A percentile compares a stretch with the other conserved stretches of the same genome.
Conservation (phyloP, 2,329 filamentous ascomycete genomes). For the Myrmaecium sp. region DNA sequence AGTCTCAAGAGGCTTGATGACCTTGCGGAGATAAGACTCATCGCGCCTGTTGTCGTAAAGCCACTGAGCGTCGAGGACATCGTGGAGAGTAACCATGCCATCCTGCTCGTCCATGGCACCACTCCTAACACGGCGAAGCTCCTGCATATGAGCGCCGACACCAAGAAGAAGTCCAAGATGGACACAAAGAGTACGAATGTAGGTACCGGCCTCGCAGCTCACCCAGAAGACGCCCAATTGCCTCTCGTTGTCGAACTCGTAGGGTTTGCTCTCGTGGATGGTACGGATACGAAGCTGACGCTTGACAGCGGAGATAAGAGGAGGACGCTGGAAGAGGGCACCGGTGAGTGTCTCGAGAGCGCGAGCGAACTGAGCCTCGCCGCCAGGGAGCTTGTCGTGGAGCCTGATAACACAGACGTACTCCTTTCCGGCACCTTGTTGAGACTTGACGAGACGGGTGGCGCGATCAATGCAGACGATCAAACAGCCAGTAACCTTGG, state of each 20-base stretch:
- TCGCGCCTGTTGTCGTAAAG: conserved; percentile 89
- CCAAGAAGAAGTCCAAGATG: conserved; percentile 65
- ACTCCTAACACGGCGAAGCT: conserved; percentile 80
- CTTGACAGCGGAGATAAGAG: conserved; percentile 97
- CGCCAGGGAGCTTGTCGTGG: conserved; percentile 87
- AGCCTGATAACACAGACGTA: conserved; percentile 92
- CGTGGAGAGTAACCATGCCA: conserved; percentile 82
- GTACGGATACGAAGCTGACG: conserved; percentile 95
- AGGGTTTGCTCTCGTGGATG: conserved; percentile 89
- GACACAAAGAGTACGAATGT: conserved; percentile 95
- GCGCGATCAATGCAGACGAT: conserved; percentile 95
- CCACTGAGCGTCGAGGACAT: conserved; percentile 93
- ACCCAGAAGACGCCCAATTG: conserved; percentile 99
- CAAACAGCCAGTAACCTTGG: conserved; percentile 90
- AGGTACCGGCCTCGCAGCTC: conserved; percentile 95
- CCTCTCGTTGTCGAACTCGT: conserved; percentile 94
- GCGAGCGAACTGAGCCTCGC: conserved; percentile 80
- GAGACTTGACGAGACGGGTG: conserved; percentile 93
- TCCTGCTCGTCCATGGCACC: conserved; percentile 90
- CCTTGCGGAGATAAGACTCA: conserved; percentile 77
- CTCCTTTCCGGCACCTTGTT: conserved; percentile 98
- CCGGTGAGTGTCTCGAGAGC: conserved; percentile 92
- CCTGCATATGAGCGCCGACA: conserved; percentile 96
- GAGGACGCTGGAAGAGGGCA: conserved; percentile 91
- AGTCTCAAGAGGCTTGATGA: conserved; percentile 85